phyloP scores from a whole-genome alignment of 352 stramenopile species.

The Globisporangium recalcitrans region DNA sequence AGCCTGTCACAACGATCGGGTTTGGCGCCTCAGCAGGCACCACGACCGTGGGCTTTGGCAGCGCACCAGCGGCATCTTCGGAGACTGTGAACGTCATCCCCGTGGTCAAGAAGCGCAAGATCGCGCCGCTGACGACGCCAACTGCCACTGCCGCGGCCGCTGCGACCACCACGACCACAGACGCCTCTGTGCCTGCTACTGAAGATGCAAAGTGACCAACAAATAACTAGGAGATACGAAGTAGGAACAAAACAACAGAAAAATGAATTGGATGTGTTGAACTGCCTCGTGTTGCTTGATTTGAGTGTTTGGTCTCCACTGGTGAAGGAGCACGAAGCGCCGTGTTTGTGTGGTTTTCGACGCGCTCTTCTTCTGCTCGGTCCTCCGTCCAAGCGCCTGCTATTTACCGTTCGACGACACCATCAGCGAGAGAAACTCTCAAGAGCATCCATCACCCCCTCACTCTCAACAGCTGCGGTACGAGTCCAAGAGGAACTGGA shows the following conservation, averaged over 20 bases:
- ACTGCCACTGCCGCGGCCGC: not conserved
- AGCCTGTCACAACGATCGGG: slow-evolving; percentile 57
- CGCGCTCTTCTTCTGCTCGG: not conserved
- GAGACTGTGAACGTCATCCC: slow-evolving; percentile 49
- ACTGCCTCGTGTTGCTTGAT: not conserved
- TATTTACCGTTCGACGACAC: not conserved
- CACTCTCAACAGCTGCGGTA: slow-evolving; percentile 38
- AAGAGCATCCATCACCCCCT: not conserved
- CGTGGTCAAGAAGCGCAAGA: slow-evolving; percentile 18
- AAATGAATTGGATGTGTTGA: not conserved
- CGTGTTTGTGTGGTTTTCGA: not conserved
- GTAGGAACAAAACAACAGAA: not conserved
- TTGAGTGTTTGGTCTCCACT: not conserved
- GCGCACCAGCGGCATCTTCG: slow-evolving; percentile 4
- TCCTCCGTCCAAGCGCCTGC: not conserved
- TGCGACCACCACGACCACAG: not conserved
- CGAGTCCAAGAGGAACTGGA: slow-evolving; percentile 61
- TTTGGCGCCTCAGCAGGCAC: slow-evolving; percentile 33
- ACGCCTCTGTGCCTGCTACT: not conserved
- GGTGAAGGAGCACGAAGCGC: too few species aligned
- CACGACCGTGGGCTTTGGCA: slow-evolving; percentile 50
- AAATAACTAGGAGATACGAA: not conserved
- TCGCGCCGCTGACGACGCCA: not conserved
- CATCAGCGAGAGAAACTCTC: not conserved
- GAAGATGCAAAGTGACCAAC: not conserved